phyloP scores from a whole-genome alignment of 768 basidiomycete species.

The Lactarius psammicola region DNA sequence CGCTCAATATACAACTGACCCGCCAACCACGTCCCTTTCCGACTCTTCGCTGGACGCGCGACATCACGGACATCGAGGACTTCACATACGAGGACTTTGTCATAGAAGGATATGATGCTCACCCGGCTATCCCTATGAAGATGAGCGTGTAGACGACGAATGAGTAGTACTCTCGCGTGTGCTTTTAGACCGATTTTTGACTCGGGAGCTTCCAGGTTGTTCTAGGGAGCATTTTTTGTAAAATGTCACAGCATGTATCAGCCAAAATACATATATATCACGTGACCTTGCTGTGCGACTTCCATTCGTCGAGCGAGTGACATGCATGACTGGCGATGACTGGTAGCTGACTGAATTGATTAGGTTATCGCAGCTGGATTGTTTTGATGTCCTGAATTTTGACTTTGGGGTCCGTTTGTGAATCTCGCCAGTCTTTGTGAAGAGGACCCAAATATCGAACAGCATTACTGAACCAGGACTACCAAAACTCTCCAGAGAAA shows the following conservation, averaged over 20 bases:
- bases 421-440: background rate
- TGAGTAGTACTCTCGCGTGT: slow-evolving; percentile 33
- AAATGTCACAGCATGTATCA: slow-evolving; percentile 3
- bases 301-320: background rate
- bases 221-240: background rate
- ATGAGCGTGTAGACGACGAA: slow-evolving; percentile 67
- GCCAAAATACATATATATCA: background rate
- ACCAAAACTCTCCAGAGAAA: background rate
- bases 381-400: too few relatives aligned
- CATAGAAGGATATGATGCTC: slow-evolving; percentile 83
- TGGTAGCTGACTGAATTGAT: background rate
- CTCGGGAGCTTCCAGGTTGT: background rate
- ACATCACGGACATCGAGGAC: slow-evolving; percentile 72
- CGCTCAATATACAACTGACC: slow-evolving; percentile 78
- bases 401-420: background rate
- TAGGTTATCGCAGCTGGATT: background rate
- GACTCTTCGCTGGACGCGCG: slow-evolving; percentile 67
- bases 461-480: background rate
- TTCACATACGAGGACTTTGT: slow-evolving; percentile 79
- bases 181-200: slow-evolving; percentile 4
- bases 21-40: slow-evolving; percentile 83
- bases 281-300: background rate
- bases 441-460: background rate
- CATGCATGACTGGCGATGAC: background rate
- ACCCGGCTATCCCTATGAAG: slow-evolving; percentile 88